Conservation (phyloP, 306 rosid genomes). For the Crotalaria pallida region DNA sequence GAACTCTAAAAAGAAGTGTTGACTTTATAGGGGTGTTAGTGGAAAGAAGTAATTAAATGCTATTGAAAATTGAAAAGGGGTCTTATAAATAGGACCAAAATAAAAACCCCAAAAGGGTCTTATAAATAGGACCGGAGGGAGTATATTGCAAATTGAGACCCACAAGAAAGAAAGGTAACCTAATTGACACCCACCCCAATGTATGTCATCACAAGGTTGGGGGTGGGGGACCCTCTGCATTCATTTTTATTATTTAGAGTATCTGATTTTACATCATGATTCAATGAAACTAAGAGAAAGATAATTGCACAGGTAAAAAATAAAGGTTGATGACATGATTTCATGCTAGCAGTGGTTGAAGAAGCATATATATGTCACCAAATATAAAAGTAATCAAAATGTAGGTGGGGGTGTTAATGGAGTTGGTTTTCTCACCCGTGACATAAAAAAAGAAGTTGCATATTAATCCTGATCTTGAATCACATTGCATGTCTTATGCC, state of each 20-base stretch:
- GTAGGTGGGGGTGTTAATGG: constrained; percentile 35
- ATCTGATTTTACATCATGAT: constrained; percentile 31
- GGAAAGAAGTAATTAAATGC: no score
- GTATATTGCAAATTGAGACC: constrained; percentile 23
- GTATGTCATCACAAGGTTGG: constrained; percentile 25
- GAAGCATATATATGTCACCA: constrained; percentile 28
- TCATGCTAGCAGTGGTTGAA: constrained; percentile 29
- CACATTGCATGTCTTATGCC: neutral
- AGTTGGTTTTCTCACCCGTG: constrained; percentile 41
- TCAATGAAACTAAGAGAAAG: constrained; percentile 25
- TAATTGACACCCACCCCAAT: constrained; percentile 28
- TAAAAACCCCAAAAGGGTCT: no score
- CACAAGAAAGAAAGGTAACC: constrained; percentile 15
- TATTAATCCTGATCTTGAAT: constrained; percentile 16
- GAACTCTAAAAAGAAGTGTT: no score
- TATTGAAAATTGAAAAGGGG: no score
- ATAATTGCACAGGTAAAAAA: constrained; percentile 12
- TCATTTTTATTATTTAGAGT: neutral
- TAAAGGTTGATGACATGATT: constrained; percentile 15
- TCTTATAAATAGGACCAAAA: no score
- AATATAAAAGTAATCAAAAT: constrained; percentile 27
- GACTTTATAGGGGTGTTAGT: no score
- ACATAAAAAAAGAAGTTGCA: constrained; percentile 1
- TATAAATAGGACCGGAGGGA: no score
- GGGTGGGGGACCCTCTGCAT: constrained; percentile 37